A percentile compares a stretch with the other conserved stretches of the same genome.
Evolutionary conservation across 2,329 filamentous ascomycete genomes (phyloP).

Genomic region (Scedosporium dehoogii): DNA sequence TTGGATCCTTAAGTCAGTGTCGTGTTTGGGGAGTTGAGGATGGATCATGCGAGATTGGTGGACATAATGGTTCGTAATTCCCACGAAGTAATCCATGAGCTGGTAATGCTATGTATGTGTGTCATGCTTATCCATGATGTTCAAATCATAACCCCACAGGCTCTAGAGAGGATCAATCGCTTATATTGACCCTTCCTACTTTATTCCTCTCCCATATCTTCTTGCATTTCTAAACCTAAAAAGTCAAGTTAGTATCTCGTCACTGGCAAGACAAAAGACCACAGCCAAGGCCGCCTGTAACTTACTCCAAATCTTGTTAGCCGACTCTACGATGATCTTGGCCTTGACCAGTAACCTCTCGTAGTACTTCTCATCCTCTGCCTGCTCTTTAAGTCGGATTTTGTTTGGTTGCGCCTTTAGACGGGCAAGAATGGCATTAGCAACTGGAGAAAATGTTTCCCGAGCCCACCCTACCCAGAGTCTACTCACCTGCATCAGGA

Average conservation of each 20-base stretch:
- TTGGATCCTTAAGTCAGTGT: too few species aligned
- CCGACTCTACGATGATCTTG: constrained; percentile 56
- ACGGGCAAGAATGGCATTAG: constrained; percentile 5
- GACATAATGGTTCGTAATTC: background rate
- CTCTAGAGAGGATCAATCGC: background rate
- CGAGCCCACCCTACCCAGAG: too few species aligned
- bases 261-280: background rate
- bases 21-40: too few species aligned
- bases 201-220: background rate
- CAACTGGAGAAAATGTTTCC: background rate
- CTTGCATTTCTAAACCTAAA: background rate
- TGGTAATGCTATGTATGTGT: background rate
- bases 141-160: background rate
- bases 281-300: constrained; percentile 8
- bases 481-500: constrained; percentile 55
- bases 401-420: constrained; percentile 60
- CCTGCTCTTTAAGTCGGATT: constrained; percentile 38
- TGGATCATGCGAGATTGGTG: background rate
- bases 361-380: constrained; percentile 49
- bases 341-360: constrained; percentile 59
- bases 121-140: background rate
- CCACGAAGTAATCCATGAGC: too few species aligned
- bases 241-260: background rate
- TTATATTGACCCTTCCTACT: too few species aligned
- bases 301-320: constrained; percentile 60